phyloP scores from a whole-genome alignment of 2,329 filamentous ascomycete species.

The Sporothrix humicola region DNA sequence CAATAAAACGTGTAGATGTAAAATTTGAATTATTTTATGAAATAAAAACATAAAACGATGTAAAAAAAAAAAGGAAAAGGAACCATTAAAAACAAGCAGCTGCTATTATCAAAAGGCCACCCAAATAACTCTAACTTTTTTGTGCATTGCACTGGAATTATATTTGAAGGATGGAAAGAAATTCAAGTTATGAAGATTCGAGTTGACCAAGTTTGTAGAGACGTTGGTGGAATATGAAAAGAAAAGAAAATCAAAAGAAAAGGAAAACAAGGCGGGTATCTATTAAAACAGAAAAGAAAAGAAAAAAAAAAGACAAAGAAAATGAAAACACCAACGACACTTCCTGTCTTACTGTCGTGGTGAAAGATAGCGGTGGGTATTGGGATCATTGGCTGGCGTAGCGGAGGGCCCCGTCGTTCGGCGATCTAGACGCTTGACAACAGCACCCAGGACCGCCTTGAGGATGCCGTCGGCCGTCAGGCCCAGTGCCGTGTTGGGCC shows the following conservation, averaged over 20 bases:
- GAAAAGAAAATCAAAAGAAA: background rate
- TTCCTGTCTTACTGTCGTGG: background rate
- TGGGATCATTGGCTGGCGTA: background rate
- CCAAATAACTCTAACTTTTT: background rate
- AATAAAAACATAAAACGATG: background rate
- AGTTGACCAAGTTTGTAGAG: background rate
- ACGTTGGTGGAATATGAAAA: background rate
- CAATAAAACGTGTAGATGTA: too few relatives aligned
- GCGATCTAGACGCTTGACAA: constrained; percentile 54
- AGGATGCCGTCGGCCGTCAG: constrained; percentile 75
- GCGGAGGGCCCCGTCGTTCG: background rate
- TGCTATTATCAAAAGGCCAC: background rate
- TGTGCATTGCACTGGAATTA: background rate
- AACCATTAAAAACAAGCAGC: background rate
- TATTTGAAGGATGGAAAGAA: background rate
- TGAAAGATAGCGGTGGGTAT: background rate
- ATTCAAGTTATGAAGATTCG: background rate
- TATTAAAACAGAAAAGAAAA: constrained; percentile 13
- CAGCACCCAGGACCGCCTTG: constrained; percentile 80
- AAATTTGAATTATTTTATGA: background rate
- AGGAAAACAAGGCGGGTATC: constrained; percentile 16
- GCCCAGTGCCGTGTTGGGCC: constrained; percentile 47
- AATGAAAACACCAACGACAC: too few relatives aligned
- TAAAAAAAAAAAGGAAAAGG: background rate
- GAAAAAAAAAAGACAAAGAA: background rate